These are phyloP conservation scores for Daucus carota DNA, from an alignment of 129 eudicot genomes.

Conservation along the genomic window DNA sequence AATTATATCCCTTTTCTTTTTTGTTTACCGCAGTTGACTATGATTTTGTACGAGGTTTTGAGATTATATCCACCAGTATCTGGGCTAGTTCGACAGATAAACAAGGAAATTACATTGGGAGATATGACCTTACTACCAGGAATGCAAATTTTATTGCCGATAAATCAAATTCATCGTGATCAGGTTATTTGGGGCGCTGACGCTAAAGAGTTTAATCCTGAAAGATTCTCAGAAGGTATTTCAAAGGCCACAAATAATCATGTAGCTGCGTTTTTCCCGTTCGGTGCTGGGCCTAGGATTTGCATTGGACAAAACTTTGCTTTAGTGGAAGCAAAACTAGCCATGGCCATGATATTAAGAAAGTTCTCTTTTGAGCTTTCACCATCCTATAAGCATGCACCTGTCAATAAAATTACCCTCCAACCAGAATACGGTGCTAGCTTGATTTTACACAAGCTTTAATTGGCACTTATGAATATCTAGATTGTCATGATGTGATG, in stretches of 20 bases:
- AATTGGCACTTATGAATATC: no score
- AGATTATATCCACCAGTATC: slow-evolving; percentile 24
- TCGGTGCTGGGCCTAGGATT: slow-evolving; percentile 1
- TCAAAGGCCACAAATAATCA: background rate
- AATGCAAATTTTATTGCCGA: slow-evolving; percentile 1
- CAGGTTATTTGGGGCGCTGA: slow-evolving; percentile 11
- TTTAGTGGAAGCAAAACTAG: slow-evolving; percentile 1
- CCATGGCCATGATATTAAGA: background rate
- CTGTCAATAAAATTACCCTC: background rate
- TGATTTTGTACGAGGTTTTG: slow-evolving; percentile 17
- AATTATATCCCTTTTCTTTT: background rate
- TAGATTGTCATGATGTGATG: background rate
- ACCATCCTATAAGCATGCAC: slow-evolving; percentile 6
- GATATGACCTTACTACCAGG: slow-evolving; percentile 10
- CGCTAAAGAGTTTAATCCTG: slow-evolving; percentile 25
- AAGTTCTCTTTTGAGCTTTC: slow-evolving; percentile 1
- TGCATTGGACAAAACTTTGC: slow-evolving; percentile 11
- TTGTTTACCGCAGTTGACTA: background rate
- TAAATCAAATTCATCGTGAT: slow-evolving; percentile 12
- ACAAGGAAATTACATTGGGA: background rate
- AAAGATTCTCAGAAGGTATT: slow-evolving; percentile 12
- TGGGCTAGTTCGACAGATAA: background rate
- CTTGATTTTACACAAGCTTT: background rate
- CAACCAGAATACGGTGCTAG: background rate
- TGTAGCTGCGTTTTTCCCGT: background rate